Evolutionary conservation across 345 rosid genomes (phyloP).

Genomic region (Corymbia maculata): DNA sequence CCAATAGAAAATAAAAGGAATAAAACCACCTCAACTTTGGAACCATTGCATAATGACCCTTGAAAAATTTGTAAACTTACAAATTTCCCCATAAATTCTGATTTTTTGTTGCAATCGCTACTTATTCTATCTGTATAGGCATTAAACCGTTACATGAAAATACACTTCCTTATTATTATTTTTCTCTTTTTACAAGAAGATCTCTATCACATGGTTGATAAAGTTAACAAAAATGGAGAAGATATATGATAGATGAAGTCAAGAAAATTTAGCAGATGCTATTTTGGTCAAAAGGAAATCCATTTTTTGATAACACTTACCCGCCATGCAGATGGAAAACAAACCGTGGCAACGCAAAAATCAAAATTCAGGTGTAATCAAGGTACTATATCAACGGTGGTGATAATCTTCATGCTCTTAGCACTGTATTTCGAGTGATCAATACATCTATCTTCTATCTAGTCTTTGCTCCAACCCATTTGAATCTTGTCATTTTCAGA

Average conservation of each 20-base stretch:
- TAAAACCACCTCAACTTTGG: background rate
- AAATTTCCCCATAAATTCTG: background rate
- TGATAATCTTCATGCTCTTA: background rate
- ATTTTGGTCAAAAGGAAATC: background rate
- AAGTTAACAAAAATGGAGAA: background rate
- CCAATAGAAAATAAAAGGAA: background rate
- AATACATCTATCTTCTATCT: background rate
- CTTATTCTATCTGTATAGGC: background rate
- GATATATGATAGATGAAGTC: background rate
- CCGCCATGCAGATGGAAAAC: background rate
- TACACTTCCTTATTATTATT: rapidly evolving
- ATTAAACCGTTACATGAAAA: rapidly evolving
- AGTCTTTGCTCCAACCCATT: background rate
- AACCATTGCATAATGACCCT: background rate
- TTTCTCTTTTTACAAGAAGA: no score
- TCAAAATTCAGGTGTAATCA: background rate
- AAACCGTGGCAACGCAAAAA: background rate
- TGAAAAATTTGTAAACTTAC: no score
- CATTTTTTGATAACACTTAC: background rate
- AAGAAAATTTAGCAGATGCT: background rate
- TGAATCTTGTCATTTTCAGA: no score
- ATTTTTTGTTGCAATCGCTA: background rate
- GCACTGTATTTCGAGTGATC: background rate
- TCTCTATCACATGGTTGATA: background rate
- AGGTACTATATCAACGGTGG: background rate